Evolutionary conservation across 176 grass and related monocot genomes (phyloP).

Genomic region (Puccinellia tenuiflora): DNA sequence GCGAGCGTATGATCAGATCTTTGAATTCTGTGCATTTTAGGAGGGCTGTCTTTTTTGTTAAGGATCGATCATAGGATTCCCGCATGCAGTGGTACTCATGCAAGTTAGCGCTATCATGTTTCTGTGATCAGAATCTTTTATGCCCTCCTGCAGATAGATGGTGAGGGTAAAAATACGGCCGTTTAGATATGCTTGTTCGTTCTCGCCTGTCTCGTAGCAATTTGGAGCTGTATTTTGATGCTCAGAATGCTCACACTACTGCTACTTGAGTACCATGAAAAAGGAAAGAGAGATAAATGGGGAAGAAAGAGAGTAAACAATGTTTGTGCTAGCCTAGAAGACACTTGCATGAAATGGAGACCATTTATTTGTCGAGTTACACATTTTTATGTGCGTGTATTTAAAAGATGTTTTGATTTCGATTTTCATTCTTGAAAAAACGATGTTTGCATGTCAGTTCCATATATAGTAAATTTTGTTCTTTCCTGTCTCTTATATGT

Average conservation of each 20-base stretch:
- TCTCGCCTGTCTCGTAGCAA: slow-evolving; percentile 47
- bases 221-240: slow-evolving; percentile 26
- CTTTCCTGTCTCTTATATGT: not conserved
- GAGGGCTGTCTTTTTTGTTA: slow-evolving; percentile 4
- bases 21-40: slow-evolving; percentile 39
- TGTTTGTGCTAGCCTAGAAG: not conserved
- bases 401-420: not conserved
- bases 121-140: slow-evolving; percentile 38
- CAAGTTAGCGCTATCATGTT: slow-evolving; percentile 25
- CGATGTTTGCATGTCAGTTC: not conserved
- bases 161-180: slow-evolving; percentile 13
- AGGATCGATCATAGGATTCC: slow-evolving; percentile 55
- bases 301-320: not conserved
- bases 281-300: not conserved
- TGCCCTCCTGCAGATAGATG: slow-evolving; percentile 5
- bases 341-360: not conserved
- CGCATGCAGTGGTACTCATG: slow-evolving; percentile 12
- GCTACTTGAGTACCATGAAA: not conserved
- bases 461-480: not conserved
- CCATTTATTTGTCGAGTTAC: not conserved
- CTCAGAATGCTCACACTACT: not conserved
- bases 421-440: not conserved
- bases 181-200: slow-evolving; percentile 36
- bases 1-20: slow-evolving; percentile 36
- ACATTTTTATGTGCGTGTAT: not conserved